Conservation (phyloP, 345 rosid species). For the Linum trigynum region DNA sequence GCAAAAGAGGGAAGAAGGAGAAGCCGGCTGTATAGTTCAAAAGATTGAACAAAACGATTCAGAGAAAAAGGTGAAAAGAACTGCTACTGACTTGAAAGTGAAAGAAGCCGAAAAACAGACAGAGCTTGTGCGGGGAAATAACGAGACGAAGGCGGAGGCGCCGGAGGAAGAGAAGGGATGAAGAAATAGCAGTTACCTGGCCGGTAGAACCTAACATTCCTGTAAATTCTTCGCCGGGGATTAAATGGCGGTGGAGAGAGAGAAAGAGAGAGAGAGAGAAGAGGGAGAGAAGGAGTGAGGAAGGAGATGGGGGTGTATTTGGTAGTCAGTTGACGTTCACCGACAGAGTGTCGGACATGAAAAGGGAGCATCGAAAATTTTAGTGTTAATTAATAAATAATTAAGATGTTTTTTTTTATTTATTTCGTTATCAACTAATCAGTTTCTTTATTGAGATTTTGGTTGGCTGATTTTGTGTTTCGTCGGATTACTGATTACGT, state of each 20-base stretch:
- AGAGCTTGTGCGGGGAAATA: not conserved
- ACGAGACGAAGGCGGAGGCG: too few species aligned
- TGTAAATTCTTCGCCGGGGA: slow-evolving; percentile 15
- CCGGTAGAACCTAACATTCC: slow-evolving; percentile 20
- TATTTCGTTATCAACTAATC: too few species aligned
- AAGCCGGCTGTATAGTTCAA: not conserved
- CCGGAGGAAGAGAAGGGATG: not conserved
- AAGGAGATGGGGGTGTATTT: slow-evolving; percentile 1
- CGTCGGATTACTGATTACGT: slow-evolving; percentile 23
- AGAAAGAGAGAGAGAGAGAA: slow-evolving; percentile 16
- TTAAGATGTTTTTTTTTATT: too few species aligned
- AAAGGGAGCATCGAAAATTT: slow-evolving; percentile 11
- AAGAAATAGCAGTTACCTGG: slow-evolving; percentile 10
- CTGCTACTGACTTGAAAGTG: slow-evolving; percentile 1
- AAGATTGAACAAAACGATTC: not conserved
- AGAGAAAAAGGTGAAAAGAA: not conserved
- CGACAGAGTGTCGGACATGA: slow-evolving; percentile 38
- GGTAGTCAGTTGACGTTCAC: slow-evolving; percentile 12
- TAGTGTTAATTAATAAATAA: not conserved
- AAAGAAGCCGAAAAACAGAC: not conserved
- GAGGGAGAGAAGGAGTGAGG: slow-evolving; percentile 5
- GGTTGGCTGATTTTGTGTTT: slow-evolving; percentile 21
- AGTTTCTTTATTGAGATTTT: too few species aligned
- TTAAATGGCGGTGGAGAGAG: not conserved
- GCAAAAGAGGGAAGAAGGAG: not conserved